These are phyloP conservation scores for Diaporthe sp. DNA, from an alignment of 2,329 filamentous ascomycete genomes.

Conservation along the genomic window DNA sequence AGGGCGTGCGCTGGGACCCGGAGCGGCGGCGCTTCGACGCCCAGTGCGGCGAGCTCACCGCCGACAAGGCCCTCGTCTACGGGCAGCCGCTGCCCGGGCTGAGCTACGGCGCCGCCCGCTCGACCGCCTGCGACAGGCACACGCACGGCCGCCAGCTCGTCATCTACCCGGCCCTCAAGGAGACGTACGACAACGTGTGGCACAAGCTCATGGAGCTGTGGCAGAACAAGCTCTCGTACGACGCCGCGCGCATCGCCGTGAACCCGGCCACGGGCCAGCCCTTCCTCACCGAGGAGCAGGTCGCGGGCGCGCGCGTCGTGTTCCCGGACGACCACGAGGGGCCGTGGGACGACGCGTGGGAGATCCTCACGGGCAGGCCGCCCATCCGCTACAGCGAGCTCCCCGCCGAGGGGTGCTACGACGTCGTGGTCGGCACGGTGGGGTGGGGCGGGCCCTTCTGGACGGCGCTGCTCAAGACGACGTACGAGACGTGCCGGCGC, in stretches of 20 bases:
- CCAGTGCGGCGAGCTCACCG: background rate
- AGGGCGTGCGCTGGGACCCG: constrained; percentile 30
- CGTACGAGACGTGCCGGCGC: constrained; percentile 28
- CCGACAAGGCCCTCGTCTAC: constrained; percentile 7
- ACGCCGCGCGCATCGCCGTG: constrained; percentile 34
- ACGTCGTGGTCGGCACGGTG: constrained; percentile 23
- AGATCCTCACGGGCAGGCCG: background rate
- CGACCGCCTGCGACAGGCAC: background rate
- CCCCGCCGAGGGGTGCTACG: constrained; percentile 18
- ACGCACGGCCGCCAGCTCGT: constrained; percentile 2
- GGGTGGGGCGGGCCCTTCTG: constrained; percentile 31
- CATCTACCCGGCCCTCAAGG: constrained; percentile 31
- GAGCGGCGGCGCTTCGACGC: background rate
- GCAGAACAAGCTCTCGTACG: constrained; percentile 32
- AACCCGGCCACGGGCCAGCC: constrained; percentile 2
- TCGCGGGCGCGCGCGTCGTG: constrained; percentile 1
- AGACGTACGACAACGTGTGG: constrained; percentile 33
- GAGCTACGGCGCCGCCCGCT: background rate
- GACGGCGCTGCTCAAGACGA: constrained; percentile 25
- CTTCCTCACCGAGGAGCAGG: constrained; percentile 1
- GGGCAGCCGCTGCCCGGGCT: background rate
- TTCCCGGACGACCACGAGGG: constrained; percentile 28
- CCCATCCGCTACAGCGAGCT: constrained; percentile 3
- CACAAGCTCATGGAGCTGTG: constrained; percentile 35
- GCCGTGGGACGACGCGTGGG: constrained; percentile 30